A percentile compares a stretch with the other conserved stretches of the same genome.
phyloP scores from a whole-genome alignment of 805 yeast species.

The Kuraishia ogatae region DNA sequence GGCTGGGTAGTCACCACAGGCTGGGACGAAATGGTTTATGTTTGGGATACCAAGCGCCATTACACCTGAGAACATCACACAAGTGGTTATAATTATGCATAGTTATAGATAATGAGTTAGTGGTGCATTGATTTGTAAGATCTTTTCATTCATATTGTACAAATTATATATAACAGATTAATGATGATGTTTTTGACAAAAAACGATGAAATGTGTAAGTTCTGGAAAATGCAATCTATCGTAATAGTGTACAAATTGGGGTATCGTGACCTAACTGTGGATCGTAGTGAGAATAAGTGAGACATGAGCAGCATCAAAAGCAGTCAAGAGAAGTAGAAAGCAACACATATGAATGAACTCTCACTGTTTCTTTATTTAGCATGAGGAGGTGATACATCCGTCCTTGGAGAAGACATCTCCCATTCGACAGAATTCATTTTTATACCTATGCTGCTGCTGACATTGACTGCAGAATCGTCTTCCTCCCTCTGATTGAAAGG shows the following conservation, averaged over 20 bases:
- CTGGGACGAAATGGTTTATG: conserved; percentile 92
- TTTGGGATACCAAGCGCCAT: conserved; percentile 64
- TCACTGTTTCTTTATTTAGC: not conserved
- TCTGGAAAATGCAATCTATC: not conserved
- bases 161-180: not conserved
- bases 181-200: not conserved
- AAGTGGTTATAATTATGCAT: not conserved
- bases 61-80: not conserved
- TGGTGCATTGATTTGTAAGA: not conserved
- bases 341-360: not conserved
- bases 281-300: not conserved
- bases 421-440: not conserved
- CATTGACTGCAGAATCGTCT: not conserved
- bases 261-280: not conserved
- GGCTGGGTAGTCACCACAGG: conserved; percentile 95
- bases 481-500: not conserved
- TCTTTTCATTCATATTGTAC: not conserved
- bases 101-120: not conserved
- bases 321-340: not conserved
- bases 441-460: not conserved
- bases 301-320: not conserved
- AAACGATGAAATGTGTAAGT: not conserved
- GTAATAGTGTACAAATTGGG: not conserved
- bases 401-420: not conserved
- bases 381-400: not conserved